Conservation (phyloP, 352 stramenopile species). For the Phytopythium litorale region DNA sequence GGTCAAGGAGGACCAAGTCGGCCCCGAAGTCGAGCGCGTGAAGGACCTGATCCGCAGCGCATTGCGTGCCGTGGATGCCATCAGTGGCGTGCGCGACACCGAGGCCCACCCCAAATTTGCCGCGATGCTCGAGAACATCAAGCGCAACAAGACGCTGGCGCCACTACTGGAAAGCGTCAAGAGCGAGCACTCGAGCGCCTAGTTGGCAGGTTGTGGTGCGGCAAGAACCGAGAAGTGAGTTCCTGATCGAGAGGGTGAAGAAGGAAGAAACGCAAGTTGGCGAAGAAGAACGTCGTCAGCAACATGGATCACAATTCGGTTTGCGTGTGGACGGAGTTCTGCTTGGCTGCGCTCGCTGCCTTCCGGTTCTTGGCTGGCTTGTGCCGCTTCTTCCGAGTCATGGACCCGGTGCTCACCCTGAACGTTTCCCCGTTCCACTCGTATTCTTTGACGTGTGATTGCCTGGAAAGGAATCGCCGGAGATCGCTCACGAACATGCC, state of each 20-base stretch:
- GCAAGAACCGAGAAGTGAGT: background rate
- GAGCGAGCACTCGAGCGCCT: slow-evolving; percentile 40
- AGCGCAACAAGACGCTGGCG: slow-evolving; percentile 62
- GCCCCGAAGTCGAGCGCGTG: slow-evolving; percentile 93
- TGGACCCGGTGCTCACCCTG: background rate
- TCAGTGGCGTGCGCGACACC: slow-evolving; percentile 65
- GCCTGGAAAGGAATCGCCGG: slow-evolving; percentile 42
- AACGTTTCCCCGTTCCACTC: slow-evolving; percentile 62
- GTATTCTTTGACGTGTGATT: slow-evolving; percentile 51
- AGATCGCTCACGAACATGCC: slow-evolving; percentile 46
- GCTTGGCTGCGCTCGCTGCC: slow-evolving; percentile 7
- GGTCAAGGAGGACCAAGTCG: slow-evolving; percentile 94
- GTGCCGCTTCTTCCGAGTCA: slow-evolving; percentile 8
- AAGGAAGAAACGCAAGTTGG: slow-evolving; percentile 5
- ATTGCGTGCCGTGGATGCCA: slow-evolving; percentile 83
- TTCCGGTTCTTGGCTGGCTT: slow-evolving; percentile 18
- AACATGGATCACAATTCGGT: slow-evolving; percentile 30
- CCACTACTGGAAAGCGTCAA: slow-evolving; percentile 64
- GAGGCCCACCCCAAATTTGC: slow-evolving; percentile 74
- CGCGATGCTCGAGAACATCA: slow-evolving; percentile 52
- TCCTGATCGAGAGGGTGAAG: background rate
- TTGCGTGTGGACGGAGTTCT: slow-evolving; percentile 8
- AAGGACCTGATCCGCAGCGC: slow-evolving; percentile 97
- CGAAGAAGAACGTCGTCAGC: slow-evolving; percentile 1
- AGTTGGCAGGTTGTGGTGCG: background rate